Conservation (phyloP, 2,329 filamentous ascomycete species). For the Calycina herbarum region DNA sequence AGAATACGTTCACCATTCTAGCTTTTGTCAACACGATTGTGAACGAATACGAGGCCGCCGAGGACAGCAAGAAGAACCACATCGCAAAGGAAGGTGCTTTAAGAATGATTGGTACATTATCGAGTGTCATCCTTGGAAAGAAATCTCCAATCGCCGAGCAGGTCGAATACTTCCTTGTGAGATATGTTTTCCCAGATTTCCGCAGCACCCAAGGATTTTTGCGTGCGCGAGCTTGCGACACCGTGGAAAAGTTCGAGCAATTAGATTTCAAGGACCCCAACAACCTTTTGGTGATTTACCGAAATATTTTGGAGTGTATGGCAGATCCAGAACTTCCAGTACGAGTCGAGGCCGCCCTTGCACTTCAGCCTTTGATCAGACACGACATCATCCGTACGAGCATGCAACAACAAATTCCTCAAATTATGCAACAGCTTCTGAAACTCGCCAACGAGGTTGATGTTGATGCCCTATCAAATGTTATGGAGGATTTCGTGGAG, state of each 20-base stretch:
- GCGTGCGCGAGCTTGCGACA: slow-evolving; percentile 92
- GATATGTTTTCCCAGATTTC: slow-evolving; percentile 98
- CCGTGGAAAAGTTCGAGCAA: slow-evolving; percentile 95
- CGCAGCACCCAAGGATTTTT: slow-evolving; percentile 89
- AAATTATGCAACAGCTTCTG: slow-evolving; percentile 98
- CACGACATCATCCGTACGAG: slow-evolving; percentile 91
- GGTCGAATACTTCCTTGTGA: slow-evolving; percentile 97
- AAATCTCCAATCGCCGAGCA: slow-evolving; percentile 98
- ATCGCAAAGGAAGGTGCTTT: slow-evolving; percentile 95
- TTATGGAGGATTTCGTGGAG: slow-evolving; percentile 99
- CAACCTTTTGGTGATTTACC: slow-evolving; percentile 94
- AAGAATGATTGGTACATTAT: slow-evolving; percentile 94
- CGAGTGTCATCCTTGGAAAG: slow-evolving; percentile 92
- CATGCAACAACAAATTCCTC: slow-evolving; percentile 97
- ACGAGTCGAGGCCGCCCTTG: slow-evolving; percentile 88
- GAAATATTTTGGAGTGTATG: slow-evolving; percentile 96
- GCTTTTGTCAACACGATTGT: slow-evolving; percentile 95
- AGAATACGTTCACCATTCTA: slow-evolving; percentile 92
- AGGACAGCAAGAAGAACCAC: slow-evolving; percentile 88
- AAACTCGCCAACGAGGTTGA: slow-evolving; percentile 98
- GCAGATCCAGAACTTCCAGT: slow-evolving; percentile 91
- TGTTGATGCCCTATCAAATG: slow-evolving; percentile 93
- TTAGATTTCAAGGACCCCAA: slow-evolving; percentile 95
- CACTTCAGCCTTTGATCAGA: slow-evolving; percentile 90
- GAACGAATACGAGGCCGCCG: slow-evolving; percentile 82